Percentiles rank a stretch among this genome's conserved stretches.
Conservation (phyloP, 768 basidiomycete species). For the Naematelia encephala region DNA sequence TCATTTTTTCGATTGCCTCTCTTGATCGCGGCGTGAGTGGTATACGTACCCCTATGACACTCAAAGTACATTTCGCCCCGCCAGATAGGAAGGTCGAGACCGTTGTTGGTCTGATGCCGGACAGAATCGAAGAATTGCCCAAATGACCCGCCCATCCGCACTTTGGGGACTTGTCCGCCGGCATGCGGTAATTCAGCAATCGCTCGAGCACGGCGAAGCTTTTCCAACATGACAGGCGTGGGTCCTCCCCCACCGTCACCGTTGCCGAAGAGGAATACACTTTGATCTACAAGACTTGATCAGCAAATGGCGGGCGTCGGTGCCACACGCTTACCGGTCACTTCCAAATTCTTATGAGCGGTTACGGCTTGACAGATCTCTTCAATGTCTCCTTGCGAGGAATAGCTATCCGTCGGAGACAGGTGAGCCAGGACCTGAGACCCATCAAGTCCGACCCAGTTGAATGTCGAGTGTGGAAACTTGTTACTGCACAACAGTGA, state of each 20-base stretch:
- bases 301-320: background rate
- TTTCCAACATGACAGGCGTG: slow-evolving; percentile 78
- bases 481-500: slow-evolving; percentile 60
- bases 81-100: slow-evolving; percentile 78
- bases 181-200: slow-evolving; percentile 60
- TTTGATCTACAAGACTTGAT: slow-evolving; percentile 59
- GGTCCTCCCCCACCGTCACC: slow-evolving; percentile 72
- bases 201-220: slow-evolving; percentile 86
- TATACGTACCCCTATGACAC: slow-evolving; percentile 63
- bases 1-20: slow-evolving; percentile 94
- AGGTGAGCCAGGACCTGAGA: slow-evolving; percentile 93
- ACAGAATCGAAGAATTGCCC: slow-evolving; percentile 86
- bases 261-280: slow-evolving; percentile 90
- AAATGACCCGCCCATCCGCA: slow-evolving; percentile 75
- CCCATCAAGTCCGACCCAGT: slow-evolving; percentile 84
- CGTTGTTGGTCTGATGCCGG: slow-evolving; percentile 62
- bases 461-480: slow-evolving; percentile 95
- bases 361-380: slow-evolving; percentile 80
- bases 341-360: slow-evolving; percentile 70
- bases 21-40: slow-evolving; percentile 95
- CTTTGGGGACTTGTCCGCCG: slow-evolving; percentile 78
- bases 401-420: slow-evolving; percentile 94
- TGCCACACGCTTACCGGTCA: slow-evolving; percentile 34
- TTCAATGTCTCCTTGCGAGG: slow-evolving; percentile 72
- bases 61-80: slow-evolving; percentile 29